Conservation (phyloP, 768 basidiomycete genomes). For the Termitomyces bulborhizus region DNA sequence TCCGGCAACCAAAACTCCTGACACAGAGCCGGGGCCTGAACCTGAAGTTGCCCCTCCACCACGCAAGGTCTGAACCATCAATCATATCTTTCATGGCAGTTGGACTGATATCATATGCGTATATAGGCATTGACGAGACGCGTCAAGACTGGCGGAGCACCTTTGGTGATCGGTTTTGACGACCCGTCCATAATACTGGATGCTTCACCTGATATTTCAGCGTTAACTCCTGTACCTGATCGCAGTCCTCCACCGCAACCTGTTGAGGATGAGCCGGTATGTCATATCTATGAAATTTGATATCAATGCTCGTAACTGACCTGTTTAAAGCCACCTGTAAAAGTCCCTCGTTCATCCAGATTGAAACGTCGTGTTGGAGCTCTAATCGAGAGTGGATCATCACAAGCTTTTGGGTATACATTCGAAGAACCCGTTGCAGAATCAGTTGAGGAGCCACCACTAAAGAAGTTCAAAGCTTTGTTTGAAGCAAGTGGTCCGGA, state of each 20-base stretch:
- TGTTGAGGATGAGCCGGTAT: constrained; percentile 18
- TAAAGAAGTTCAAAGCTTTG: constrained; percentile 66
- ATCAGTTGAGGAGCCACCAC: constrained; percentile 39
- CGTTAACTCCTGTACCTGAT: not conserved
- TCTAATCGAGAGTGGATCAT: constrained; percentile 16
- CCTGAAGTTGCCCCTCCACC: constrained; percentile 18
- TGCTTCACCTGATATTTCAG: constrained; percentile 20
- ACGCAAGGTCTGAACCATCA: constrained; percentile 22
- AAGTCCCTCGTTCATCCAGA: constrained; percentile 27
- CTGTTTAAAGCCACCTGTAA: constrained; percentile 31
- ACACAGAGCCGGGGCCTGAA: constrained; percentile 7
- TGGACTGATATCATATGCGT: not conserved
- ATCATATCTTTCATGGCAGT: not conserved
- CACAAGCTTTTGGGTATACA: constrained; percentile 13
- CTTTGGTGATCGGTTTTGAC: constrained; percentile 37
- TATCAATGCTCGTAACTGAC: not conserved
- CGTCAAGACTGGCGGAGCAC: constrained; percentile 25
- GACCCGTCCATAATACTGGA: constrained; percentile 36
- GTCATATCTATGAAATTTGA: not conserved
- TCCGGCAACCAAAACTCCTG: constrained; percentile 8
- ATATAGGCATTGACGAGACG: constrained; percentile 38
- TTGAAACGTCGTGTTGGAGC: constrained; percentile 53
- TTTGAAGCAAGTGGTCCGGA: constrained; percentile 62
- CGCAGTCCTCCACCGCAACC: constrained; percentile 14
- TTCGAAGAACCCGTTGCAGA: constrained; percentile 18